These are phyloP conservation scores for Gentiana macrophylla DNA, from an alignment of 257 asterid species.

Conservation along the genomic window DNA sequence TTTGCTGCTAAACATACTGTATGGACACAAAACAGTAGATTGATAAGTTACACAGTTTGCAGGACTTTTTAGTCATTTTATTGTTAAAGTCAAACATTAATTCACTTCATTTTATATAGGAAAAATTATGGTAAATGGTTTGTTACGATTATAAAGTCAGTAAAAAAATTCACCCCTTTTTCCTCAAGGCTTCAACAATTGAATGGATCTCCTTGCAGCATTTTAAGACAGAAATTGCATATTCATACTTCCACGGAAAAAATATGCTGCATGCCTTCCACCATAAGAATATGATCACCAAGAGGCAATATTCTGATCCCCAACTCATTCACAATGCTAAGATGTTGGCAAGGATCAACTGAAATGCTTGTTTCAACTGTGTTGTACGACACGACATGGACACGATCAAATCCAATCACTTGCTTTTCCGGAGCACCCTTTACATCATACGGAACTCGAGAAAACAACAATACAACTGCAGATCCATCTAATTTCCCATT, in stretches of 20 bases:
- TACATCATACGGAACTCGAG: constrained; percentile 19
- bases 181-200: too few species aligned
- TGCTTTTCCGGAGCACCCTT: constrained; percentile 50
- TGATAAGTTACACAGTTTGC: too few species aligned
- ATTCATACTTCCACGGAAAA: constrained; percentile 35
- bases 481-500: constrained; percentile 56
- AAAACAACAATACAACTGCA: constrained; percentile 53
- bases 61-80: too few species aligned
- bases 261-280: constrained; percentile 43
- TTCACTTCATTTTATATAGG: too few species aligned
- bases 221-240: too few species aligned
- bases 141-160: too few species aligned
- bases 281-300: constrained; percentile 56
- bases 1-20: too few species aligned
- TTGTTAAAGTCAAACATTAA: too few species aligned
- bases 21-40: too few species aligned
- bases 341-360: constrained; percentile 75
- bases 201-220: too few species aligned
- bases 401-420: constrained; percentile 64
- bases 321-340: constrained; percentile 59
- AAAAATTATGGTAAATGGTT: too few species aligned
- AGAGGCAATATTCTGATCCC: constrained; percentile 51
- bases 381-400: constrained; percentile 16
- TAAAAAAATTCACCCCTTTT: too few species aligned
- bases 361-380: constrained; percentile 31